Percentiles rank a stretch among this genome's conserved stretches.
These are phyloP conservation scores for Puccinia coronata DNA, from an alignment of 1,284 basidiomycete species.

Conservation along the genomic window DNA sequence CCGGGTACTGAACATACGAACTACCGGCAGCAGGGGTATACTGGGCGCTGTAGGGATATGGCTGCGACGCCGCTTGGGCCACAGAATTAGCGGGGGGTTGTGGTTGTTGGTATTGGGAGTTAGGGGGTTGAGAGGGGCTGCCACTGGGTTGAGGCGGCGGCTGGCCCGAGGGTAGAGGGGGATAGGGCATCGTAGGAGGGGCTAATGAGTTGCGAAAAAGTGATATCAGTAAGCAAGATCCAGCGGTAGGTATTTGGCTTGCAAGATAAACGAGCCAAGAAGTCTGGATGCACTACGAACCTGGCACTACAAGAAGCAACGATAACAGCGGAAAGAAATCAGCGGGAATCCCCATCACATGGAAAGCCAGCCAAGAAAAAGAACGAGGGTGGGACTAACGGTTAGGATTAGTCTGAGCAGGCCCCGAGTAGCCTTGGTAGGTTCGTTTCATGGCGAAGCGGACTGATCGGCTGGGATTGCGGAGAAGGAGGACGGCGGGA, in stretches of 20 bases:
- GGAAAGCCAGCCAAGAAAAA: neutral
- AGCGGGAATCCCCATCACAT: neutral
- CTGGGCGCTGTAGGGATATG: constrained; percentile 31
- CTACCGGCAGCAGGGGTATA: constrained; percentile 5
- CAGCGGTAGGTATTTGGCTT: no score
- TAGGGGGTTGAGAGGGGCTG: constrained; percentile 22
- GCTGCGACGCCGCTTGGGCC: constrained; percentile 5
- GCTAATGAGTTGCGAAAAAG: neutral
- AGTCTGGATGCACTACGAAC: neutral
- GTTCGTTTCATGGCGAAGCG: constrained; percentile 35
- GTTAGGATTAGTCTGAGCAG: constrained; percentile 36
- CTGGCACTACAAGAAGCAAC: neutral
- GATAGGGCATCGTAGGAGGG: constrained; percentile 33
- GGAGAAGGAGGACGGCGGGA: neutral
- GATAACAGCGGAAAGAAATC: neutral
- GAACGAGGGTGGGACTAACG: constrained; percentile 3
- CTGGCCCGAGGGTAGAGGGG: constrained; percentile 38
- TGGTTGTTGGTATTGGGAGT: constrained; percentile 31
- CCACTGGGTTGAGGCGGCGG: constrained; percentile 46
- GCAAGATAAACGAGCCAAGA: neutral
- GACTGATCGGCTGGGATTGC: neutral
- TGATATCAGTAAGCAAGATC: neutral
- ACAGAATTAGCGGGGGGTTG: neutral
- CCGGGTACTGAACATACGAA: constrained; percentile 28
- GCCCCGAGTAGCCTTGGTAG: constrained; percentile 46